Conservation (phyloP, 164 flowering plant species). For the Litsea cubeba region DNA sequence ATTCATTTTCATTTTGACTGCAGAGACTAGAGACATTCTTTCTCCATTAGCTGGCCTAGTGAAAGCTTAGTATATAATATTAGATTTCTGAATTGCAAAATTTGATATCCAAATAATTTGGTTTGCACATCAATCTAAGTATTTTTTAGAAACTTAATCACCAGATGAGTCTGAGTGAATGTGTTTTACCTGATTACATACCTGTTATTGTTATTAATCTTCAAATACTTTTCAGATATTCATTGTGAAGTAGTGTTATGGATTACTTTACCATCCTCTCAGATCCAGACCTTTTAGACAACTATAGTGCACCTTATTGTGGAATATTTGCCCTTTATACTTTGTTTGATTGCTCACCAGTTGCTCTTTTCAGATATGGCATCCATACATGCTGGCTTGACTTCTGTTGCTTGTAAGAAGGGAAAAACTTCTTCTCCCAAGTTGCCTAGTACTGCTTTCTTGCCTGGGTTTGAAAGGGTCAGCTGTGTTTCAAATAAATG, state of each 20-base stretch:
- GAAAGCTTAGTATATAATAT: too few species aligned
- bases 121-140: neutral
- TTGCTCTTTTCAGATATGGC: slow-evolving; percentile 48
- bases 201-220: neutral
- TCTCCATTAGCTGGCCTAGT: neutral
- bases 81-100: neutral
- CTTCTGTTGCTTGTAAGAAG: slow-evolving; percentile 51
- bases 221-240: neutral
- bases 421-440: slow-evolving; percentile 30
- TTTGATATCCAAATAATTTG: neutral
- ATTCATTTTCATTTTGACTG: neutral
- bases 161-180: neutral
- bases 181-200: neutral
- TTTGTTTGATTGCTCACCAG: neutral
- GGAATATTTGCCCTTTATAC: neutral
- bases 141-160: neutral
- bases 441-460: slow-evolving; percentile 42
- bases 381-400: slow-evolving; percentile 47
- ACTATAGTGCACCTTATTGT: neutral
- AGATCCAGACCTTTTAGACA: neutral
- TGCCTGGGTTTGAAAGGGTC: slow-evolving; percentile 50
- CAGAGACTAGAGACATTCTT: neutral
- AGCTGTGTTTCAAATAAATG: slow-evolving; percentile 30
- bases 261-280: too few species aligned
- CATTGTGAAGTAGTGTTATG: neutral